A percentile compares a stretch with the other conserved stretches of the same genome.
phyloP scores from a whole-genome alignment of 2,329 filamentous ascomycete species.

The Pestalotiopsis fici region DNA sequence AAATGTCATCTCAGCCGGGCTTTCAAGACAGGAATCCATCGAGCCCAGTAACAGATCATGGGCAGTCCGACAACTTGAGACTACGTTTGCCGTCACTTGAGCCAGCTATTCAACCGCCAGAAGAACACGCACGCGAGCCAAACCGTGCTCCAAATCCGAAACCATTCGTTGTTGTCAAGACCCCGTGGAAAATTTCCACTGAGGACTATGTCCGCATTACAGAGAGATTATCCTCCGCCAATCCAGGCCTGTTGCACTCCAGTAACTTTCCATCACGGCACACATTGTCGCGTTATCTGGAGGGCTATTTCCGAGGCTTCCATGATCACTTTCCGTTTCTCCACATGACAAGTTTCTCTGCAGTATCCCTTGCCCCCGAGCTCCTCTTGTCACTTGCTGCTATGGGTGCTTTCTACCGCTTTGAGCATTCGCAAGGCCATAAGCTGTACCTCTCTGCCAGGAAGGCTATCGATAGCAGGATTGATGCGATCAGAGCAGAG shows the following conservation, averaged over 20 bases:
- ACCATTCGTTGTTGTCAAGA: not conserved
- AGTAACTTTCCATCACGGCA: constrained; percentile 43
- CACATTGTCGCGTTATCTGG: constrained; percentile 47
- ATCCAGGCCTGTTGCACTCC: not conserved
- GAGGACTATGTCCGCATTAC: not conserved
- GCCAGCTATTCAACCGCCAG: not conserved
- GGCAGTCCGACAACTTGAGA: not conserved
- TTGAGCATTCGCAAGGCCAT: constrained; percentile 51
- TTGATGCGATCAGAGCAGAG: constrained; percentile 25
- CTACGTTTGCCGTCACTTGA: not conserved
- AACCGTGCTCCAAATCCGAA: not conserved
- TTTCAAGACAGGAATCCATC: not conserved
- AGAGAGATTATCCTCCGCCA: not conserved
- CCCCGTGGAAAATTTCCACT: not conserved
- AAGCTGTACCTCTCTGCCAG: constrained; percentile 56
- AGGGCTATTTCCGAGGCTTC: constrained; percentile 51
- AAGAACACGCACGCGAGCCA: not conserved
- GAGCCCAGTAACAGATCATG: not conserved
- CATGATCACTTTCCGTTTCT: constrained; percentile 54
- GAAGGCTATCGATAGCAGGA: constrained; percentile 42
- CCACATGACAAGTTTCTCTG: constrained; percentile 47
- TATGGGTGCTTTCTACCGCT: constrained; percentile 47
- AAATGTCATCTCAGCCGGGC: not conserved
- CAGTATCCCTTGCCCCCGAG: constrained; percentile 44
- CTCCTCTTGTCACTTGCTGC: constrained; percentile 52